Evolutionary conservation across 2,329 filamentous ascomycete genomes (phyloP), one percentile per base, ranked within the genome.

Genomic region (Colletotrichum sp.): DNA sequence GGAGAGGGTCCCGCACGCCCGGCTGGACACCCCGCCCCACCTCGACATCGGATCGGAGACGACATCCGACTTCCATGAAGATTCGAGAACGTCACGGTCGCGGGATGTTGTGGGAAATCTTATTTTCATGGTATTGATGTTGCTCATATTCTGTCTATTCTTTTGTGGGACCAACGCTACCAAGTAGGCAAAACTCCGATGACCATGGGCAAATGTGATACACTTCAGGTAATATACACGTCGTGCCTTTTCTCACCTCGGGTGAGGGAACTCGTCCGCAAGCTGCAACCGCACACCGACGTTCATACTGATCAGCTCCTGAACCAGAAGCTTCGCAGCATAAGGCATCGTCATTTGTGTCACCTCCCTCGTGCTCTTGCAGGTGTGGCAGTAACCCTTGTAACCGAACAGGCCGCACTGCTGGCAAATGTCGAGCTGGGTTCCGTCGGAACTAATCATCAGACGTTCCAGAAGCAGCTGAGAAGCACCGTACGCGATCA

Each of bases 281-380:
- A 99, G 87, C 88, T 96, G 95, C 86, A 99, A 88, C 74, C 95
- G 90, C 76, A 98, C 96, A 77, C 96, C 95, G n/a, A 99, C 95
- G 84, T 99, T 99, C 97, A 99, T 99, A 84, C 95, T 98, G 82
- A 98, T 93, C 81, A 99, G 86, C 87, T 99, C 97, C 88, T 99
- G 97, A 65, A 99, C 95, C 72, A 99, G 88, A 82, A 99, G 87
- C 90, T 99, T 99, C 1, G 97, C 97, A 22, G 97, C 97, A 85
- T 99, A 99, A 39, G 97, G 97, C 90, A 99, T 98, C 39, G 94
- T 96, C 94, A 99, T 98, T 85, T 94, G 94, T 19, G 95, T 94
- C 30, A 99, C 95, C 34, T 94, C 93, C 73, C 94, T 91, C 52
- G 95, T 96, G 80, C 93, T 95, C 87, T 95, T 93, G 86, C 97